Conservation (phyloP, 345 rosid genomes). For the Citrus reticulata region DNA sequence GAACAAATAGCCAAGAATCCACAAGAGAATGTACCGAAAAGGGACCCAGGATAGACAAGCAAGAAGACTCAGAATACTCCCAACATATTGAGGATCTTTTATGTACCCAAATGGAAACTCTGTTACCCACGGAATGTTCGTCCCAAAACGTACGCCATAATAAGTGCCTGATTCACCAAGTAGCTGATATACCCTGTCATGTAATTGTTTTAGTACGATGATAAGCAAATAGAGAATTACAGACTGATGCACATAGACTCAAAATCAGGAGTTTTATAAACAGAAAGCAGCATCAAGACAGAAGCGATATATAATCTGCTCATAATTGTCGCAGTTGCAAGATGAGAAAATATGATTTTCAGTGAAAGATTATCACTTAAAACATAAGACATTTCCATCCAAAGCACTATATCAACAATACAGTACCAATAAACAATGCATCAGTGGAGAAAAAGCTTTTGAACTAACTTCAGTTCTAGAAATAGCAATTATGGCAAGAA, state of each 20-base stretch:
- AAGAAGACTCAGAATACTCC: slow-evolving; percentile 77
- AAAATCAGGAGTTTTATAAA: neutral
- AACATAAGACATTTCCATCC: neutral
- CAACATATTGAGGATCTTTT: slow-evolving; percentile 88
- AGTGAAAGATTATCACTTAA: neutral
- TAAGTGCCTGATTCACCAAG: slow-evolving; percentile 92
- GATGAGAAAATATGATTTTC: neutral
- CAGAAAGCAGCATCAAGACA: neutral
- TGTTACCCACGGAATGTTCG: slow-evolving; percentile 76
- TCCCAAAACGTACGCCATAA: slow-evolving; percentile 84
- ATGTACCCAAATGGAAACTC: slow-evolving; percentile 86
- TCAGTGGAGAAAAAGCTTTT: neutral
- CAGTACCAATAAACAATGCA: neutral
- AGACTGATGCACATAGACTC: slow-evolving; percentile 1
- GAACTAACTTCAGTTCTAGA: neutral
- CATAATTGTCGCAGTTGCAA: neutral
- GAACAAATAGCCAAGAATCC: slow-evolving; percentile 72
- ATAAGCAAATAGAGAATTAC: neutral
- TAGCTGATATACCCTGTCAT: slow-evolving; percentile 75
- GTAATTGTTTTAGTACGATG: neutral
- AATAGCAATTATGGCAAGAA: neutral
- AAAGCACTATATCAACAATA: neutral
- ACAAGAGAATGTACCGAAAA: slow-evolving; percentile 68
- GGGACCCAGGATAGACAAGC: slow-evolving; percentile 81
- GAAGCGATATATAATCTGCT: neutral